Base-by-base conservation (phyloP, 768 basidiomycete genomes). In the Boletus tylopilopsis region DNA sequence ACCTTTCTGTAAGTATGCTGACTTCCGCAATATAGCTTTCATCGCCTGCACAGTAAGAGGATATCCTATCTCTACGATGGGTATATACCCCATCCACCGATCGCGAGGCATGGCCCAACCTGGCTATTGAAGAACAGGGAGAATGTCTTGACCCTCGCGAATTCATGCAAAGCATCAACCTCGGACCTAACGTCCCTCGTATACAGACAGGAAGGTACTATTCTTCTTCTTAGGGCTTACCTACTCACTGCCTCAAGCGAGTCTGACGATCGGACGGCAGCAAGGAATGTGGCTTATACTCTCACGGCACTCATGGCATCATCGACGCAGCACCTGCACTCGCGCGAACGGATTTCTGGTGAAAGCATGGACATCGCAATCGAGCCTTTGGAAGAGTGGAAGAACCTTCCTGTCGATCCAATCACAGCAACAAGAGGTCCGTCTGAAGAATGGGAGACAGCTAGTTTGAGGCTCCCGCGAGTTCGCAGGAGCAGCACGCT, bases 351-450 rank as follows among this genome's bases (percentile, higher is more conserved):
- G 59, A 61, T 61, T 1, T 58, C 60, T 16, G 43, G 35, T 3
- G 41, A 47, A 3, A 53, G 56, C 0, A 48, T 62, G 43, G 46
- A 52, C 7, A 36, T 62, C 29, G 24, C 0, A 10, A 46, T 59
- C 5, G 38, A 50, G 0, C 51, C 43, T 32, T 54, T 27, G 12
- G 49, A 61, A 25, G 63, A 67, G 30, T 62, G 62, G 62, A 55
- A 48, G 22, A 56, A 64, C 33, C 59, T 64, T 13, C 64, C 64
- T 1, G 51, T 54, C 5, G 64, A 66, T 21, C 62, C 59, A 5
- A 51, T 64, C 22, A 48, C 47, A 22, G 64, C 63, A 2, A 67
- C 51, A 0, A 64, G 64, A 9, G 62, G 63, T 3, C 47, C 29
- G 27, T 29, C 41, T n/a, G 11, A 45, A 3, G 56, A 48, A 18